Base-by-base conservation (phyloP, 1,139 yeast genomes). In the Yamadazyma dushanensis region DNA sequence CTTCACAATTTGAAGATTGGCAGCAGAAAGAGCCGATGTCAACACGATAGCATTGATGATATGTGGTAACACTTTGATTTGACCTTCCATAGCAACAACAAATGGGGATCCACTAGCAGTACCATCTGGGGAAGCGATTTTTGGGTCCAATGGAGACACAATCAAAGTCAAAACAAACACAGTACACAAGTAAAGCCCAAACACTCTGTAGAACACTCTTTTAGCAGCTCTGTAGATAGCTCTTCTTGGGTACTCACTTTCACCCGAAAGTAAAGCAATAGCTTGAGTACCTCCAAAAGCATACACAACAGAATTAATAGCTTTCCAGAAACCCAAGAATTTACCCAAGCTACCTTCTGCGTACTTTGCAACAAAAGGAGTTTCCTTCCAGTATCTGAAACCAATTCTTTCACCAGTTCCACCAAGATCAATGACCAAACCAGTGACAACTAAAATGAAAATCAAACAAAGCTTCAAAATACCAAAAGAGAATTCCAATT, bases 221-320 rank as follows among this genome's bases (percentile, higher is more conserved):
- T 80, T 80, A 28, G 83, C 78, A 29, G 95, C 94, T 46, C 70
- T 69, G 35, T 94, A 92, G 34, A 86, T 64, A 20, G 85, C 56
- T 52, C 72, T 72, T 54, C 70, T 47, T 29, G 96, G 95, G 57
- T 83, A 77, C 29, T 70, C 70, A 26, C 94, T 78, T 61, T 87
- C 95, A 10, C 94, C 89, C 19, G 95, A 86, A n/a, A 95, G 87
- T 45, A 87, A 66, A 36, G 92, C 90, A 40, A 83, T 82, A 48
- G 69, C 58, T 48, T 70, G 76, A 16, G 72, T 62, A 27, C 68
- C 68, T 32, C 66, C 89, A 52, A 84, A 83, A 3, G 95, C 79
- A 60, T 86, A 88, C 6, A 96, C 95, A 20, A 84, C 85, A 8
- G 86, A 68, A 50, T 87, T 77, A 21, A 87, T 78, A 46, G 96